These are phyloP conservation scores for Phalaenopsis equestris DNA, from an alignment of 106 monocot genomes.

Conservation along the genomic window DNA sequence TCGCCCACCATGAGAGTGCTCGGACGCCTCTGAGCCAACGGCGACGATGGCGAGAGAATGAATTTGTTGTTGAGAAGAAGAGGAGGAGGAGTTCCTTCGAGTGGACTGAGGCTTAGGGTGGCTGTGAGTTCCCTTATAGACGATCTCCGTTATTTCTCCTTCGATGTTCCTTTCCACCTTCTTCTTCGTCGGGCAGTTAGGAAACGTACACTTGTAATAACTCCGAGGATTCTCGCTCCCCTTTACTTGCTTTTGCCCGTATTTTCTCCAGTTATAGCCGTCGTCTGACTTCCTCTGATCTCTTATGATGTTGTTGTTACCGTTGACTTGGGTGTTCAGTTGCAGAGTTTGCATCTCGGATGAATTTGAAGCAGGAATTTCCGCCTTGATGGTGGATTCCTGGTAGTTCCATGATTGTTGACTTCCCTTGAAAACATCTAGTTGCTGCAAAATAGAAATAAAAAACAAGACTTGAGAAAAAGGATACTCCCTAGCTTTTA, in stretches of 20 bases:
- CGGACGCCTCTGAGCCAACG: constrained; percentile 8
- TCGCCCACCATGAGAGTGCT: constrained; percentile 16
- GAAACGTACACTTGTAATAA: constrained; percentile 54
- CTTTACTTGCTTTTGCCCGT: constrained; percentile 54
- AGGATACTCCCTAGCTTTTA: neutral
- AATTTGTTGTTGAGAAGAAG: constrained; percentile 3
- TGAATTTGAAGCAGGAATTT: constrained; percentile 10
- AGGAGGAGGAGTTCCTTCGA: constrained; percentile 21
- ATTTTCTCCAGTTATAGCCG: constrained; percentile 58
- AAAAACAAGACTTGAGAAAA: neutral
- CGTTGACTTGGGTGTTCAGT: neutral
- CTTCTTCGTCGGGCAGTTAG: constrained; percentile 39
- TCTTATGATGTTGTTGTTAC: neutral
- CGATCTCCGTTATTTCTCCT: constrained; percentile 51
- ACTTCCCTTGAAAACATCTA: neutral
- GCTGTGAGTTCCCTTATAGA: constrained; percentile 47
- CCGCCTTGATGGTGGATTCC: neutral
- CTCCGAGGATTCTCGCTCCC: constrained; percentile 51
- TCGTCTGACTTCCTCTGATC: constrained; percentile 34
- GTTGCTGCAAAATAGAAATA: neutral
- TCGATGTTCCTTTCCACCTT: constrained; percentile 39
- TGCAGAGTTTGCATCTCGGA: constrained; percentile 13
- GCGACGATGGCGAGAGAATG: neutral
- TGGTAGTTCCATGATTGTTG: constrained; percentile 20
- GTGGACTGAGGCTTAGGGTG: constrained; percentile 42